Evolutionary conservation across 768 basidiomycete genomes (phyloP).

Genomic region (Suillus placidus): DNA sequence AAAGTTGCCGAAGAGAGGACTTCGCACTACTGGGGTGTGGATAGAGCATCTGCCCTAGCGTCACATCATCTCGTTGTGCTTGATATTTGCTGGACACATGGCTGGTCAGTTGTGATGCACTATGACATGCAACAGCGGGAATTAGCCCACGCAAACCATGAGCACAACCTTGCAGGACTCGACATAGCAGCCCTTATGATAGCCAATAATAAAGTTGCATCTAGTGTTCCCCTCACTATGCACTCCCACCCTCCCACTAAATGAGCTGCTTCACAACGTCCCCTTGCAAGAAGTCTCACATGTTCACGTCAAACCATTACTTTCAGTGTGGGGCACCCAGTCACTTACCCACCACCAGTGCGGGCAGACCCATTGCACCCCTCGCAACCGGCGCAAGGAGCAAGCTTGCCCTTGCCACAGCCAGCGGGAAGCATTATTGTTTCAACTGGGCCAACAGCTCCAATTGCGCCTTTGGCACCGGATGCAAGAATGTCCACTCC

Average conservation of each 20-base stretch:
- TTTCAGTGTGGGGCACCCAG: too few species aligned
- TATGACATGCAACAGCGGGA: too few species aligned
- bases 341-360: neutral
- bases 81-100: too few species aligned
- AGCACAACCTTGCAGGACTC: too few species aligned
- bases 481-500: conserved; percentile 29
- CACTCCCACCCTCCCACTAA: neutral
- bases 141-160: too few species aligned
- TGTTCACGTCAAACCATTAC: neutral
- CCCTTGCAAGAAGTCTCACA: neutral
- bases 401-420: conserved; percentile 24
- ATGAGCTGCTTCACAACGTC: neutral
- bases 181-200: too few species aligned
- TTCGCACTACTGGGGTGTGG: neutral
- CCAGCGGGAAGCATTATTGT: conserved; percentile 15
- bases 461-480: conserved; percentile 21
- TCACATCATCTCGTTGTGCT: too few species aligned
- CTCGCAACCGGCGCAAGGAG: neutral
- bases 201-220: too few species aligned
- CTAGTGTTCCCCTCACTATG: rapidly evolving
- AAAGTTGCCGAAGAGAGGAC: neutral
- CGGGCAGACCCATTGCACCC: neutral
- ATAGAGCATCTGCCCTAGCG: too few species aligned
- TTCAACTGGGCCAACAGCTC: conserved; percentile 15
- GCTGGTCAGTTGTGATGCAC: too few species aligned